Evolutionary conservation across 805 yeast genomes (phyloP).

Genomic region (Teunomyces funiuensis): DNA sequence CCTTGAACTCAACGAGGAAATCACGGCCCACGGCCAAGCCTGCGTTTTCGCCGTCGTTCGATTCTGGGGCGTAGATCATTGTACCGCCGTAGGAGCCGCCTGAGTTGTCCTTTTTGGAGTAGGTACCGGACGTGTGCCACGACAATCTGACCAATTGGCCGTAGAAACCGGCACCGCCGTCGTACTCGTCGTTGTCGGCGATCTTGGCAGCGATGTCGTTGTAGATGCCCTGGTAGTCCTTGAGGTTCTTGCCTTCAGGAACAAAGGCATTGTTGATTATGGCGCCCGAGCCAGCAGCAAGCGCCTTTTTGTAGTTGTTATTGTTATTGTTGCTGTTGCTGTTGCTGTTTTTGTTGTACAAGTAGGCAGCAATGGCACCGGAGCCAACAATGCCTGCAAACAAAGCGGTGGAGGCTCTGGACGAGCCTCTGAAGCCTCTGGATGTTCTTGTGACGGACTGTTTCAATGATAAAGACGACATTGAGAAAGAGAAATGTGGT

Average conservation of each 20-base stretch:
- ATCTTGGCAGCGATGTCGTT: slow-evolving; percentile 61
- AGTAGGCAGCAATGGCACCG: slow-evolving; percentile 21
- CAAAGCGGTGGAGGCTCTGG: slow-evolving; percentile 8
- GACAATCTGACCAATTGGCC: slow-evolving; percentile 38
- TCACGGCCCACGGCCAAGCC: slow-evolving; percentile 55
- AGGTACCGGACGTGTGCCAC: slow-evolving; percentile 41
- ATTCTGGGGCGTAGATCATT: slow-evolving; percentile 45
- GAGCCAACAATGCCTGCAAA: slow-evolving; percentile 25
- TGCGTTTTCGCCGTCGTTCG: slow-evolving; percentile 51
- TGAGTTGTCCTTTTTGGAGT: slow-evolving; percentile 21
- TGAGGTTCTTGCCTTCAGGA: slow-evolving; percentile 36
- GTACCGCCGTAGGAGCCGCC: slow-evolving; percentile 42
- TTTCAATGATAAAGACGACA: slow-evolving; percentile 7
- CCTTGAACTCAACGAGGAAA: slow-evolving; percentile 55
- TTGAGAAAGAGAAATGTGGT: background rate
- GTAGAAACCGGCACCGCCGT: slow-evolving; percentile 38
- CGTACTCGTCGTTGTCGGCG: slow-evolving; percentile 22
- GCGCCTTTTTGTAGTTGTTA: slow-evolving; percentile 11
- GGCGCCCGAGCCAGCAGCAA: slow-evolving; percentile 26
- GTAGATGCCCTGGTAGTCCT: slow-evolving; percentile 66
- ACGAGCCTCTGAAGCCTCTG: slow-evolving; percentile 3
- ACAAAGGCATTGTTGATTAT: slow-evolving; percentile 30
- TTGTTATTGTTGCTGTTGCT: slow-evolving; percentile 7
- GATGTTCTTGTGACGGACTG: slow-evolving; percentile 2
- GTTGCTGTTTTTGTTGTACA: slow-evolving; percentile 16